Evolutionary conservation across 192 early-diverging fungal genomes (phyloP), one percentile per base, ranked within the genome.

Genomic region (Podila clonocystis): DNA sequence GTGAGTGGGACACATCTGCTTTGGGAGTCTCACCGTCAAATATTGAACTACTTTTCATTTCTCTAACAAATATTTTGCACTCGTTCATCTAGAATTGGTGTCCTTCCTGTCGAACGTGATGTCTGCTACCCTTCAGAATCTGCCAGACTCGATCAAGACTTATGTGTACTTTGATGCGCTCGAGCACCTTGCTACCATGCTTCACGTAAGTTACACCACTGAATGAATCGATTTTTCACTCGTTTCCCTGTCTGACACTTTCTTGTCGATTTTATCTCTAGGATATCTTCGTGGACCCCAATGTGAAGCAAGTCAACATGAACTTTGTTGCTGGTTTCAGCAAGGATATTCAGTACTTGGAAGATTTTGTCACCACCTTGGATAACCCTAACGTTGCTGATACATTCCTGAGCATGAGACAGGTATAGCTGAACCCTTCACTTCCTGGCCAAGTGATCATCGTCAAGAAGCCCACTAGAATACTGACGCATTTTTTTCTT

Each of bases 111-210:
- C 82, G 5, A 87, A 86, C 28, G 88, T 94, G 33, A 93, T 92
- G 63, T 85, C 84, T 36, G 91, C 93, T 57, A 89, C 91, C 0
- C 84, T 94, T 38, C 82, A 86, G 30, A 93, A 89, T 67, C 86
- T 95, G 31, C 92, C 92, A 29, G 79, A 83, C 26, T 84, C 83
- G 0, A 89, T 91, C 80, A 93, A 90, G 64, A 86, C 82, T 57
- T 83, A 86, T 59, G 86, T 93, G 11, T 93, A 93, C 66, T 93
- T 90, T 83, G 93, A 92, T 82, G 91, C 91, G 1, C 80, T 96
- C 65, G 91, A 91, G 33, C 93, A 96, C 75, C 75, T 96, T 4
- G 84, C 91, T 4, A 70, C 82, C 58, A 84, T 78, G 9, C 73
- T 95, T 52, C 86, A 91, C 73, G 94, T 94, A 86, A 65, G 84